phyloP scores from a whole-genome alignment of 306 rosid species.

The Cucurbita ficifolia region DNA sequence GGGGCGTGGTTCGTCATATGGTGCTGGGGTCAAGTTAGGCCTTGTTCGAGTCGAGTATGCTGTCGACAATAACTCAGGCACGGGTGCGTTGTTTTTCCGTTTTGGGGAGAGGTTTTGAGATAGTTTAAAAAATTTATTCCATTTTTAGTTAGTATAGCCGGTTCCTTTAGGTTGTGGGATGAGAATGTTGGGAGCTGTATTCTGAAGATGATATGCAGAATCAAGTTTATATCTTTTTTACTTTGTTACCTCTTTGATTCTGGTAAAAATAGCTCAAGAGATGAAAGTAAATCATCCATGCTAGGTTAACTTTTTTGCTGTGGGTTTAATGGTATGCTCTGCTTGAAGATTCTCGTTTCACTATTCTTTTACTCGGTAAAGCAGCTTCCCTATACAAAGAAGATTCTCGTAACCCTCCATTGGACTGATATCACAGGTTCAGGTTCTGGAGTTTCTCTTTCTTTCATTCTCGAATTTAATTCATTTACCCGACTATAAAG shows the following conservation, averaged over 20 bases:
- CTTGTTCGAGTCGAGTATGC: conserved; percentile 87
- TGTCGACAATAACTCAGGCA: conserved; percentile 81
- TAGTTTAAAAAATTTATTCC: conserved; percentile 4
- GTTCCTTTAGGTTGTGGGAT: conserved; percentile 15
- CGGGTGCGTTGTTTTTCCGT: conserved; percentile 86
- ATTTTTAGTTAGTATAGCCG: conserved; percentile 12
- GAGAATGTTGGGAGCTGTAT: conserved; percentile 15
- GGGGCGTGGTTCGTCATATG: conserved; percentile 88
- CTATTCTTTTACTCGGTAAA: no score
- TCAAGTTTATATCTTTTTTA: not conserved
- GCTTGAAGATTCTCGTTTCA: not conserved
- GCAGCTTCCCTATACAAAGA: no score
- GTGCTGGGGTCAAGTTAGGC: conserved; percentile 77
- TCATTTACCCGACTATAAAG: no score
- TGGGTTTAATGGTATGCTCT: not conserved
- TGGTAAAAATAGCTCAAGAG: not conserved
- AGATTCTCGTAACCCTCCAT: no score
- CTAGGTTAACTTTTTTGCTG: not conserved
- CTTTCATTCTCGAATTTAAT: no score
- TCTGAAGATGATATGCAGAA: conserved; percentile 11
- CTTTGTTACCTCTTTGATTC: not conserved
- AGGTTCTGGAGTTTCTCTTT: no score
- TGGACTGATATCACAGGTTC: no score
- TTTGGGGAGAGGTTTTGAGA: conserved; percentile 88
- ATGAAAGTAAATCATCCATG: not conserved